Evolutionary conservation across 2,329 filamentous ascomycete genomes (phyloP).

Genomic region (Trichoderma afroharzianum): DNA sequence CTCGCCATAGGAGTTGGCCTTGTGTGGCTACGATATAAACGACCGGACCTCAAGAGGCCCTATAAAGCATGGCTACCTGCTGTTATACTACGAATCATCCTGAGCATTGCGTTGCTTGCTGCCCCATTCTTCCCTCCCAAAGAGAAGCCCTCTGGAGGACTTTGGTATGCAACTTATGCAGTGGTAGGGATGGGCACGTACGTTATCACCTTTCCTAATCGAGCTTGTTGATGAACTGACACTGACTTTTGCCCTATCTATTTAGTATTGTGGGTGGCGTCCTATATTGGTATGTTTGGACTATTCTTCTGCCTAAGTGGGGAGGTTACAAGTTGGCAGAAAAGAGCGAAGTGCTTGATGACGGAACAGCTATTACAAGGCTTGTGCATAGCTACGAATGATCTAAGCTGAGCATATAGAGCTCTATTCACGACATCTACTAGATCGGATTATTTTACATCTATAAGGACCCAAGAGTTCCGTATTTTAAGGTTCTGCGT

Average conservation of each 20-base stretch:
- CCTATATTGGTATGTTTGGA: constrained; percentile 68
- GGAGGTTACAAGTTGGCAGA: constrained; percentile 62
- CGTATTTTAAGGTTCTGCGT: not conserved
- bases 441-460: not conserved
- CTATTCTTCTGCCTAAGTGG: constrained; percentile 55
- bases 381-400: constrained; percentile 37
- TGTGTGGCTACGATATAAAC: constrained; percentile 55
- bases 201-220: constrained; percentile 28
- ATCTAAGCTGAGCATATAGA: not conserved
- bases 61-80: constrained; percentile 63
- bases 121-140: constrained; percentile 61
- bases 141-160: constrained; percentile 39
- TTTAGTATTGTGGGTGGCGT: constrained; percentile 54
- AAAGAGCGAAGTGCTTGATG: constrained; percentile 53
- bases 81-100: constrained; percentile 50
- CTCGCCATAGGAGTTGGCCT: constrained; percentile 57
- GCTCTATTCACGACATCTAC: not conserved
- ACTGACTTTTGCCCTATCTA: not conserved
- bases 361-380: constrained; percentile 65
- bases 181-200: constrained; percentile 52
- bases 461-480: not conserved
- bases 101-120: constrained; percentile 53
- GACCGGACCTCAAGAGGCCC: constrained; percentile 58
- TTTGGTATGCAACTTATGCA: constrained; percentile 54
- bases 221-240: not conserved